These are phyloP conservation scores for Myxozyma nipponensis DNA, from an alignment of 805 yeast species.

Conservation along the genomic window DNA sequence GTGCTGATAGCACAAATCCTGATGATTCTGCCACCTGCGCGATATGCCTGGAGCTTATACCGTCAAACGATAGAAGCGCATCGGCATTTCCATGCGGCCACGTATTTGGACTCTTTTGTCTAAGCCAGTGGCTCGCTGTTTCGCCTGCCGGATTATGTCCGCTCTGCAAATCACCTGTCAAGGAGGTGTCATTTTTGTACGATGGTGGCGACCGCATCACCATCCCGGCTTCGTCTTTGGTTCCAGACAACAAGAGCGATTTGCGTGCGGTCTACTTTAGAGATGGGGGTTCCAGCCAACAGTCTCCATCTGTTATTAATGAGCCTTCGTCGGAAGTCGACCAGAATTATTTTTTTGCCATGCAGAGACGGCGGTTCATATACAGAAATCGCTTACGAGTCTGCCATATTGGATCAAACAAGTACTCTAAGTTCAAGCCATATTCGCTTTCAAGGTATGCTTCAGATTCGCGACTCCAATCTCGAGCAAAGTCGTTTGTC, in stretches of 20 bases:
- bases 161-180: conserved; percentile 15
- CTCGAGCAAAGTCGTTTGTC: conserved; percentile 14
- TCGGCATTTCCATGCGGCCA: conserved; percentile 19
- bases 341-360: conserved; percentile 1
- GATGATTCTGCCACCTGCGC: too few relatives aligned
- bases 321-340: conserved; percentile 1
- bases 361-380: conserved; percentile 16
- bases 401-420: conserved; percentile 20
- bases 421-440: conserved; percentile 10
- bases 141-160: conserved; percentile 17
- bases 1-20: too few relatives aligned
- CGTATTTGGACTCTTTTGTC: conserved; percentile 16
- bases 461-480: not conserved
- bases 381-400: conserved; percentile 18
- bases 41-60: conserved; percentile 13
- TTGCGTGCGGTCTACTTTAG: not conserved
- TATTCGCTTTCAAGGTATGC: not conserved
- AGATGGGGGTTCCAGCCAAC: not conserved
- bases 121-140: conserved; percentile 20
- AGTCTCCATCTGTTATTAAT: not conserved
- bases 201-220: not conserved
- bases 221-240: not conserved
- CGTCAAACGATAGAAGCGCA: conserved; percentile 1
- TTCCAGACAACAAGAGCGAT: not conserved
- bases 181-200: conserved; percentile 3